Percentiles rank a stretch among this genome's conserved stretches.
phyloP scores from a whole-genome alignment of 805 yeast genomes.

The Candida namnaoensis region DNA sequence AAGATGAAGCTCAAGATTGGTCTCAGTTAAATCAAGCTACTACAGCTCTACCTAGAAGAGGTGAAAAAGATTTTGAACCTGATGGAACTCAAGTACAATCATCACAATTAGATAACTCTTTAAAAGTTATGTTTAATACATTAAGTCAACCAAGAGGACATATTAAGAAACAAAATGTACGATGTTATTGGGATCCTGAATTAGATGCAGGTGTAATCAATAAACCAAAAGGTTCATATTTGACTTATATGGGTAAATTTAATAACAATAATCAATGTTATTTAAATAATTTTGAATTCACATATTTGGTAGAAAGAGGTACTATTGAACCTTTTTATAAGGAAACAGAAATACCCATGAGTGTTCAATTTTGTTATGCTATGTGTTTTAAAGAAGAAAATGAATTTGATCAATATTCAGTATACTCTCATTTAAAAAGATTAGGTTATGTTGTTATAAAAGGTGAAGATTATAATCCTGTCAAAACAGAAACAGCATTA shows the following conservation, averaged over 20 bases:
- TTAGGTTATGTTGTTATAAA: conserved; percentile 63
- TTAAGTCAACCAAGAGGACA: conserved; percentile 41
- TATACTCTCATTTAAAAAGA: conserved; percentile 67
- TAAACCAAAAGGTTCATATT: conserved; percentile 62
- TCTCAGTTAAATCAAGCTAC: conserved; percentile 22
- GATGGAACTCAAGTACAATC: conserved; percentile 57
- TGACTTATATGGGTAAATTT: conserved; percentile 63
- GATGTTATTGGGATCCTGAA: conserved; percentile 37
- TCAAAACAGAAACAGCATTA: too few species aligned
- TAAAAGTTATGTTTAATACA: conserved; percentile 68
- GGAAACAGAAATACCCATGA: conserved; percentile 28
- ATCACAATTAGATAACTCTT: conserved; percentile 38
- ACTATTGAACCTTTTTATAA: conserved; percentile 34
- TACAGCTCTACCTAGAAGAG: conserved; percentile 48
- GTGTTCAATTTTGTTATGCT: conserved; percentile 58
- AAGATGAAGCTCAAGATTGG: conserved; percentile 51
- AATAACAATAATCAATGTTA: conserved; percentile 39
- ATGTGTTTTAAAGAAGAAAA: conserved; percentile 32
- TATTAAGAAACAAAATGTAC: conserved; percentile 36
- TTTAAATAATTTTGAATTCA: conserved; percentile 58
- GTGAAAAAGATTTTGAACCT: conserved; percentile 83
- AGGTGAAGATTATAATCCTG: not conserved
- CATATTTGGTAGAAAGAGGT: conserved; percentile 81
- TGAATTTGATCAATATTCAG: conserved; percentile 48
- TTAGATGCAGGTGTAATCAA: conserved; percentile 26